These are phyloP conservation scores for Alternaria conjuncta DNA, from an alignment of 2,329 filamentous ascomycete species.

Conservation along the genomic window DNA sequence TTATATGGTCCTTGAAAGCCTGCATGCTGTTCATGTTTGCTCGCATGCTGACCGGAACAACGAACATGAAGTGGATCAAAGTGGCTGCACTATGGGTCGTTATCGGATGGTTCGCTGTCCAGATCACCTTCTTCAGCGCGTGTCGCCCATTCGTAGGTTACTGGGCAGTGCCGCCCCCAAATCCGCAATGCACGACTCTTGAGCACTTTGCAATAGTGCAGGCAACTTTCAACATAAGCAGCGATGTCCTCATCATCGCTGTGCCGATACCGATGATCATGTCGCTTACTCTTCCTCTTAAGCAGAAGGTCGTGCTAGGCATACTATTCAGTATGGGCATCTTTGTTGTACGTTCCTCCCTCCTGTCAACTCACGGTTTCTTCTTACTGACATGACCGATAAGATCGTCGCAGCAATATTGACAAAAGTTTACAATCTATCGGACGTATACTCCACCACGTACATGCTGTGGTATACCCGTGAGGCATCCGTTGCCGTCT, in stretches of 20 bases:
- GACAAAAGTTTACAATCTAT: slow-evolving; percentile 58
- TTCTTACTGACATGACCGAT: slow-evolving; percentile 1
- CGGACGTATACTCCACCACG: slow-evolving; percentile 47
- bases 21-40: slow-evolving; percentile 65
- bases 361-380: background rate
- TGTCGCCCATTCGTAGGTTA: slow-evolving; percentile 64
- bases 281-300: slow-evolving; percentile 57
- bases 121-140: slow-evolving; percentile 61
- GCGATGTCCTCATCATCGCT: slow-evolving; percentile 65
- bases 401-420: slow-evolving; percentile 53
- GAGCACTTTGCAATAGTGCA: slow-evolving; percentile 66
- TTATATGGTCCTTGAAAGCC: slow-evolving; percentile 63
- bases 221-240: slow-evolving; percentile 65
- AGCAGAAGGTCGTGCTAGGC: slow-evolving; percentile 62
- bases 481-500: slow-evolving; percentile 61
- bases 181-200: slow-evolving; percentile 64
- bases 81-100: slow-evolving; percentile 57
- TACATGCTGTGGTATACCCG: slow-evolving; percentile 61
- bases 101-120: slow-evolving; percentile 58
- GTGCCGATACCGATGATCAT: slow-evolving; percentile 64
- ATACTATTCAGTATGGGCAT: slow-evolving; percentile 58
- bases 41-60: slow-evolving; percentile 59
- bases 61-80: slow-evolving; percentile 54
- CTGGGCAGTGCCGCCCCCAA: slow-evolving; percentile 63
- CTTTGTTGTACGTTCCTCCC: slow-evolving; percentile 54